A percentile compares a stretch with the other conserved stretches of the same genome.
These are phyloP conservation scores for Moricandia moricandioides DNA, from an alignment of 345 rosid species.

Conservation along the genomic window DNA sequence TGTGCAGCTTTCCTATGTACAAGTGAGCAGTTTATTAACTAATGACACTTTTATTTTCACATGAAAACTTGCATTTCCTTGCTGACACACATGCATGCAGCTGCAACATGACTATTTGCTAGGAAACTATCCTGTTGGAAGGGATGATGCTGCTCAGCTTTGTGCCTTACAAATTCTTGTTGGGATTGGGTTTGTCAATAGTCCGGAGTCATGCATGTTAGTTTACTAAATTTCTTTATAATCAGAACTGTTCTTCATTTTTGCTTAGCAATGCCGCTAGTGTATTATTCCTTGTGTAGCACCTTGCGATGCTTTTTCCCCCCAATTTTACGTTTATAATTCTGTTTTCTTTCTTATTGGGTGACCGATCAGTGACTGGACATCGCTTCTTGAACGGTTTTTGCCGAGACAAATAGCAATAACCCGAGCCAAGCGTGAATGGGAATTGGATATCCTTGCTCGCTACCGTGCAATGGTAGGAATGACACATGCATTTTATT, in stretches of 20 bases:
- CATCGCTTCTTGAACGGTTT: slow-evolving; percentile 78
- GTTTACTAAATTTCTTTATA: slow-evolving; percentile 28
- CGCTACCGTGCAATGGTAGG: slow-evolving; percentile 83
- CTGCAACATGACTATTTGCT: slow-evolving; percentile 92
- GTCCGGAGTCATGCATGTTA: slow-evolving; percentile 87
- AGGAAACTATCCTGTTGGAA: slow-evolving; percentile 98
- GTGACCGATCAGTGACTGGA: slow-evolving; percentile 66
- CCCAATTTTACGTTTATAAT: neutral
- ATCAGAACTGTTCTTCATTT: neutral
- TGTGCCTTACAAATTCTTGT: slow-evolving; percentile 92
- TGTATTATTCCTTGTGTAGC: too few relatives aligned
- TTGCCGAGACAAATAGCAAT: slow-evolving; percentile 94
- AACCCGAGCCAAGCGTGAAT: slow-evolving; percentile 87
- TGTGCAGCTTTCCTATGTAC: slow-evolving; percentile 90
- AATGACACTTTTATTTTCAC: neutral
- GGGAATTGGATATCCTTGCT: slow-evolving; percentile 92
- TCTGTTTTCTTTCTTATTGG: slow-evolving; percentile 16
- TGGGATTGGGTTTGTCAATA: slow-evolving; percentile 80
- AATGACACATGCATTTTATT: slow-evolving; percentile 3
- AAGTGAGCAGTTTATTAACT: slow-evolving; percentile 49
- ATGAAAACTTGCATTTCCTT: neutral
- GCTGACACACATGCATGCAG: slow-evolving; percentile 47
- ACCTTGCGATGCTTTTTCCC: too few relatives aligned
- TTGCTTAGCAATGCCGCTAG: neutral
- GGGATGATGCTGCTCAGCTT: slow-evolving; percentile 96